These are phyloP conservation scores for Fusarium bactridioides DNA, from an alignment of 2,329 filamentous ascomycete genomes.

Conservation along the genomic window DNA sequence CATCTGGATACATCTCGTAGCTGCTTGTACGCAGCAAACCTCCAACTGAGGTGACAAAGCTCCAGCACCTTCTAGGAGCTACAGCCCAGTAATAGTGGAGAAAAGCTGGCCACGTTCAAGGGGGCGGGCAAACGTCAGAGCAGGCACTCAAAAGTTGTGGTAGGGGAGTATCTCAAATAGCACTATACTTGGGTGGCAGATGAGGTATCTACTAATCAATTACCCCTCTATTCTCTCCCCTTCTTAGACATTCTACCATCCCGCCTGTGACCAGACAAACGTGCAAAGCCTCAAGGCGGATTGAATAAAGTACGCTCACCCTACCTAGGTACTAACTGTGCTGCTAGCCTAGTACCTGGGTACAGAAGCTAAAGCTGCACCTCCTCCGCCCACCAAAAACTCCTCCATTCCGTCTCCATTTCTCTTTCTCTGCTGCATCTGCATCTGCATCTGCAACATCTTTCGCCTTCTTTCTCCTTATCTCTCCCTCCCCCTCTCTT, in stretches of 20 bases:
- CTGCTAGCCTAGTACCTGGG: neutral
- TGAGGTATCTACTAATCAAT: slow-evolving; percentile 33
- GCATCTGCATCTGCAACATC: slow-evolving; percentile 33
- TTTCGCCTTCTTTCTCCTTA: slow-evolving; percentile 14
- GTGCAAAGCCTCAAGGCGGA: slow-evolving; percentile 31
- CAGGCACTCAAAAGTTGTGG: slow-evolving; percentile 2
- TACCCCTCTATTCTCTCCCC: slow-evolving; percentile 47
- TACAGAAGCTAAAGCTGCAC: slow-evolving; percentile 36
- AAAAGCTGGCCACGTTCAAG: slow-evolving; percentile 15
- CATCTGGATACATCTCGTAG: slow-evolving; percentile 11
- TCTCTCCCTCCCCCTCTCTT: slow-evolving; percentile 5
- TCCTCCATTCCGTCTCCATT: slow-evolving; percentile 33
- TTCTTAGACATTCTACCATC: slow-evolving; percentile 53
- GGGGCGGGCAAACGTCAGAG: slow-evolving; percentile 30
- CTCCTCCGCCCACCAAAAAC: slow-evolving; percentile 41
- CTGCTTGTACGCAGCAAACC: neutral
- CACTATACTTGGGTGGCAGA: neutral
- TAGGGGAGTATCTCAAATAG: slow-evolving; percentile 6
- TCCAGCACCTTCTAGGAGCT: slow-evolving; percentile 37
- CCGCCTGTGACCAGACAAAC: slow-evolving; percentile 29
- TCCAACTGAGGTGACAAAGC: slow-evolving; percentile 25
- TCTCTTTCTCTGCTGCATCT: slow-evolving; percentile 17
- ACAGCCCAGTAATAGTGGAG: slow-evolving; percentile 35
- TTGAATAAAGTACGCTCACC: neutral
- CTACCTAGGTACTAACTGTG: neutral